A percentile compares a stretch with the other conserved stretches of the same genome.
These are phyloP conservation scores for Metarhizium brunneum DNA, from an alignment of 2,329 filamentous ascomycete species.

Conservation along the genomic window DNA sequence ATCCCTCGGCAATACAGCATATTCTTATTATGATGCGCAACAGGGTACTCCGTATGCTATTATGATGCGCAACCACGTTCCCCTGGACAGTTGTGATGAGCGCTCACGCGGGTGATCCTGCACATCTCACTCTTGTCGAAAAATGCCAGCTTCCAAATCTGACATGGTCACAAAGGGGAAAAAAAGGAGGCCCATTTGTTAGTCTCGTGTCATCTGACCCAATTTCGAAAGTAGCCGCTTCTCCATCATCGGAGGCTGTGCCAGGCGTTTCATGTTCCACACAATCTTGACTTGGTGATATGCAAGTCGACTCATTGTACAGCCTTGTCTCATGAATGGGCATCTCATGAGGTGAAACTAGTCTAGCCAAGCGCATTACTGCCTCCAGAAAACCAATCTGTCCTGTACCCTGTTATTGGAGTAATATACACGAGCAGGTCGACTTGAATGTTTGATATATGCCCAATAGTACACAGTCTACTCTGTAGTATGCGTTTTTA, in stretches of 20 bases:
- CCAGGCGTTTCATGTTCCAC: not conserved
- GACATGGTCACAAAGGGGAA: not conserved
- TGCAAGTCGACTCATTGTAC: not conserved
- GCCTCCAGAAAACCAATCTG: not conserved
- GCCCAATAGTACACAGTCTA: not conserved
- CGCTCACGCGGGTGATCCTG: no score
- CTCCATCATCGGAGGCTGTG: not conserved
- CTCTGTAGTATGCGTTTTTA: slow-evolving; percentile 11
- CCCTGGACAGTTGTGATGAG: no score
- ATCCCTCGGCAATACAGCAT: not conserved
- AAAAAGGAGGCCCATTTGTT: not conserved
- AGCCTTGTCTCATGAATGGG: not conserved
- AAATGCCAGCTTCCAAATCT: not conserved
- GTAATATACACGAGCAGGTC: not conserved
- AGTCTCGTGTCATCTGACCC: not conserved
- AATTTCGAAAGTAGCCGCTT: not conserved
- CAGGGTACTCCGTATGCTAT: no score
- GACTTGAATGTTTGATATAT: not conserved
- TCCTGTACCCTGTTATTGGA: not conserved
- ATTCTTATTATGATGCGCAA: no score
- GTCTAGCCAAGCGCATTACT: not conserved
- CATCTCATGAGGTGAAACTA: not conserved
- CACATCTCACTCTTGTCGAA: no score
- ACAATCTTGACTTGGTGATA: not conserved
- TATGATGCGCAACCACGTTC: no score